Base-by-base conservation (phyloP, 805 yeast genomes). In the Ogataea minuta region DNA sequence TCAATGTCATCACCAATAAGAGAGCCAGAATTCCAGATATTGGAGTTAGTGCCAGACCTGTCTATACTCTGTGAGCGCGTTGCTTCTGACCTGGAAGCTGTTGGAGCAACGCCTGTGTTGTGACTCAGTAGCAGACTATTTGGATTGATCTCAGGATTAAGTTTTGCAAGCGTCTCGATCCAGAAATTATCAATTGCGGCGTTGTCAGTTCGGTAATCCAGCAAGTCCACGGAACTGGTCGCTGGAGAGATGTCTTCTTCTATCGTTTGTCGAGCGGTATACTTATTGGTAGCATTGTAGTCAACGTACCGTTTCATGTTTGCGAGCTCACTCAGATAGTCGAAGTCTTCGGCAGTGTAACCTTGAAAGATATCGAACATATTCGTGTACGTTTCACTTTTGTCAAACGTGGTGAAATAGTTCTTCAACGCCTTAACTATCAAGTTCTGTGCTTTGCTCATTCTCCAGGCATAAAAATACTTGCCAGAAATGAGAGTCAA, bases 391-490 rank as follows among this genome's bases (percentile, higher is more conserved):
- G 20, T 21, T 8, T 23, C 20, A 3, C 25, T 15, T 3, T 31
- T 37, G 7, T 11, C 19, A 28, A 43, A 31, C 9, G 38, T 6
- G 9, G 28, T 30, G 13, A 33, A 23, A 2, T 44, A 31, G 6
- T 50, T 51, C 21, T 51, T 56, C 9, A 76, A 41, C 4, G 71
- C 36, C 16, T 59, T 62, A 9, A 70, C 46, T 14, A 78, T 50
- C 31, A 64, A 69, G 5, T 57, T 57, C 36, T 74, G 76, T 0
- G 84, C 81, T 50, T 79, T 81, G 25, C 76, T 68, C 54, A 82
- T 70, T 59, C 84, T 72, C 79, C 81, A 79, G 2, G 88, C 84
- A 53, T 79, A 80, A 42, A 77, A 78, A 53, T 80, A 82, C 46
- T 77, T 69, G 17, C 63, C 67, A 14, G 85, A 76, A 24, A 83